Evolutionary conservation across 140 eudicot species (phyloP).

Genomic region (Eryngium alpinum): DNA sequence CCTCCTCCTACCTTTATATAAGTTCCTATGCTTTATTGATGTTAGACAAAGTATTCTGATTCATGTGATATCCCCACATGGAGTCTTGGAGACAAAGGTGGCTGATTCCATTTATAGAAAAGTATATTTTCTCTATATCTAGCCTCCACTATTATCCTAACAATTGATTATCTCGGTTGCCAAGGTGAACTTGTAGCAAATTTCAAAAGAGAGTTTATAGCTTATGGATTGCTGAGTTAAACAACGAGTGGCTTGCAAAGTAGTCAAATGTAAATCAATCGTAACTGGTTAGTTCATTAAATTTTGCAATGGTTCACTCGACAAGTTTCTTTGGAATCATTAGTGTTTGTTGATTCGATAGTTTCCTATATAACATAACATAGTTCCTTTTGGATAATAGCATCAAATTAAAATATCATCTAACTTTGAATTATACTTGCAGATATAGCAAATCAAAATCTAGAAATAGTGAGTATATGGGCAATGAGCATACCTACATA

Average conservation of each 20-base stretch:
- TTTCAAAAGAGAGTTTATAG: too few species aligned
- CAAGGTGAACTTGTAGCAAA: background rate
- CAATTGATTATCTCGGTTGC: background rate
- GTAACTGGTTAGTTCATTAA: too few species aligned
- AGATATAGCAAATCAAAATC: background rate
- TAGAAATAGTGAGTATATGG: background rate
- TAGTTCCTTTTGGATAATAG: background rate
- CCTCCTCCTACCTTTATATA: constrained; percentile 12
- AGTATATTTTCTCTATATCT: background rate
- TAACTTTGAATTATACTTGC: background rate
- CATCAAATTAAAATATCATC: background rate
- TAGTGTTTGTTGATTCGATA: background rate
- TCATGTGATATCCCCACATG: background rate
- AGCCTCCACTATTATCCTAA: background rate
- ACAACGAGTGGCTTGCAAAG: background rate
- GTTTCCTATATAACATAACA: background rate
- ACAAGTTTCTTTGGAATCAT: background rate
- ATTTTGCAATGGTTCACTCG: background rate
- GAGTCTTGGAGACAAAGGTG: background rate
- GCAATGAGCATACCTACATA: background rate
- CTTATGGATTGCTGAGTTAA: background rate
- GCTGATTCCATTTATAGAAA: background rate
- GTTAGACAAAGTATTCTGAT: constrained; percentile 1
- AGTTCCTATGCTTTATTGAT: background rate
- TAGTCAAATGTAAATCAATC: too few species aligned